Percentiles rank a stretch among this genome's conserved stretches.
These are phyloP conservation scores for Trichoderma gracile DNA, from an alignment of 2,329 filamentous ascomycete genomes.

Conservation along the genomic window DNA sequence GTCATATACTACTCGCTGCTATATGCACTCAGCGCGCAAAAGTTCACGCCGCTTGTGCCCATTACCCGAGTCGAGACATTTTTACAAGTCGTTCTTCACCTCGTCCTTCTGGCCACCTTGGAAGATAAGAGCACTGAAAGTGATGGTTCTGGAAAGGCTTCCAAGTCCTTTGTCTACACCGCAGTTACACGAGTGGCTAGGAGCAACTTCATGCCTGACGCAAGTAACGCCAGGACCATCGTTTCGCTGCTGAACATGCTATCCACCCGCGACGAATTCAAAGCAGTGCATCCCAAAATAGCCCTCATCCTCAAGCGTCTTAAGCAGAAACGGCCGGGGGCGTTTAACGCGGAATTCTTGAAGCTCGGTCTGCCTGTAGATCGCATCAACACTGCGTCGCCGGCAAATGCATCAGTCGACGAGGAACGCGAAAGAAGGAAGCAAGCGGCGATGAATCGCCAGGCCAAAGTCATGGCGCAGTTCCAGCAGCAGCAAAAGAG, in stretches of 20 bases:
- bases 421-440: conserved; percentile 83
- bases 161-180: conserved; percentile 70
- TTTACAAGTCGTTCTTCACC: conserved; percentile 85
- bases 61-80: conserved; percentile 86
- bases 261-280: conserved; percentile 70
- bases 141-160: conserved; percentile 48
- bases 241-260: conserved; percentile 64
- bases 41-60: conserved; percentile 72
- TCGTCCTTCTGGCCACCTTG: conserved; percentile 79
- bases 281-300: conserved; percentile 82
- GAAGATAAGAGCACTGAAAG: conserved; percentile 71
- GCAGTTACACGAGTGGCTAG: conserved; percentile 66
- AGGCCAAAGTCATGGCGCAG: conserved; percentile 94
- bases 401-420: conserved; percentile 67
- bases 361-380: conserved; percentile 69
- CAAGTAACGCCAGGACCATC: conserved; percentile 61
- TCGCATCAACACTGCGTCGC: conserved; percentile 77
- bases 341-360: conserved; percentile 68
- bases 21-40: conserved; percentile 71
- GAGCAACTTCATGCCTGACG: conserved; percentile 60
- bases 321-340: conserved; percentile 74
- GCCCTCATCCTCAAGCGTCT: conserved; percentile 79
- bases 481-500: conserved; percentile 97
- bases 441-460: conserved; percentile 82
- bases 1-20: conserved; percentile 85